Evolutionary conservation across 805 yeast genomes (phyloP), one percentile per base, ranked within the genome.

Genomic region (Zygoascus flipseniorum): DNA sequence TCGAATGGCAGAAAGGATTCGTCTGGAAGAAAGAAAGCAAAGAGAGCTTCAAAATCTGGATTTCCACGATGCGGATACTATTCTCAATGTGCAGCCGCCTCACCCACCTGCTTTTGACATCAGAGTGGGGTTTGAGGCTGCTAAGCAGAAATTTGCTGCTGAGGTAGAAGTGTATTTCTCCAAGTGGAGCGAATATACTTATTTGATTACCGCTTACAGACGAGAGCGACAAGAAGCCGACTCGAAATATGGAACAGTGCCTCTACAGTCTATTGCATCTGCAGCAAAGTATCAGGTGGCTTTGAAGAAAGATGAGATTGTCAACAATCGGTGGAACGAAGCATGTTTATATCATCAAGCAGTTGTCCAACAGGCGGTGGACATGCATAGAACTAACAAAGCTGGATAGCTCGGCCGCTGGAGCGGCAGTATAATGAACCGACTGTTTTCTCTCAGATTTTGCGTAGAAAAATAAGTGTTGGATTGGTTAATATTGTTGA

Each of bases 141-240:
- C 56, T 49, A 48, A 61, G 23, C 47, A 23, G 4, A 54, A 47
- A 13, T 64, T 55, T 49, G 54, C 60, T 50, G 44, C 50, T 19
- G 50, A 43, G 8, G 53, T 64, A 9, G 53, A 54, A 16, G 42
- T 11, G 8, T 64, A 64, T 47, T 58, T 56, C 39, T 37, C 41
- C 19, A 32, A 28, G 10, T 64, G 68, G 68, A 59, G 54, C 37
- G 59, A 59, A 19, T 64, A 64, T 45, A 43, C 53, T 28, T 16
- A 43, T 16, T 55, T 55, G 31, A 60, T 64, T 52, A 55, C 57
- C 9, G 18, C 43, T 10, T 64, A 64, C 43, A 55, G 60, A 31
- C 16, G 20, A n/a, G 63, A 62, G 47, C 60, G 68, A 28, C 58
- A 48, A 20, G 44, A 43, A 23, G 65, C 68, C 2, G 64, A 64